These are phyloP conservation scores for Leccinum uliginosum DNA, from an alignment of 768 basidiomycete genomes.

Conservation along the genomic window DNA sequence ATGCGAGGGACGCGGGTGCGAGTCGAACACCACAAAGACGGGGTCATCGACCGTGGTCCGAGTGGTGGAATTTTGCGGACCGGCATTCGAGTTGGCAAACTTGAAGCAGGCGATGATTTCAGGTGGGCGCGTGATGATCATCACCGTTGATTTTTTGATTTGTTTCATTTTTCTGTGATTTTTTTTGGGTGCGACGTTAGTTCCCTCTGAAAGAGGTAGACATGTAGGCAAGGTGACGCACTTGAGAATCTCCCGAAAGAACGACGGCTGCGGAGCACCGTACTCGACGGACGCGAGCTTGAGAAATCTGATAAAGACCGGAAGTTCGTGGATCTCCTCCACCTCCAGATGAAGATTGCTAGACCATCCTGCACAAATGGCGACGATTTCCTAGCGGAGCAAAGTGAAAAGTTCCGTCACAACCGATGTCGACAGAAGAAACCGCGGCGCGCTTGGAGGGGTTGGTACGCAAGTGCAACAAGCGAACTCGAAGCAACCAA, in stretches of 20 bases:
- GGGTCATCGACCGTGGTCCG: conserved; percentile 11
- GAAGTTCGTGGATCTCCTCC: conserved; percentile 46
- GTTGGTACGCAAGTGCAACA: not conserved
- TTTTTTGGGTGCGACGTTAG: not conserved
- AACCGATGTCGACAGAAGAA: not conserved
- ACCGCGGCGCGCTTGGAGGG: not conserved
- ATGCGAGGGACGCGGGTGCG: conserved; percentile 57
- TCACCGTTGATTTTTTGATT: conserved; percentile 30
- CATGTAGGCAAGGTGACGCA: conserved; percentile 8
- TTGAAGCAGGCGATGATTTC: conserved; percentile 59
- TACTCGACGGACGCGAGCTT: conserved; percentile 33
- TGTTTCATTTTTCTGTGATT: conserved; percentile 22
- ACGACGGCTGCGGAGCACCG: conserved; percentile 32
- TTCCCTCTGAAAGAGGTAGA: not conserved
- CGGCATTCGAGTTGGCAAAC: conserved; percentile 11
- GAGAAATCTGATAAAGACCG: conserved; percentile 44
- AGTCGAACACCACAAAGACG: conserved; percentile 62
- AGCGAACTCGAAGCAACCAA: not conserved
- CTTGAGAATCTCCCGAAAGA: conserved; percentile 33
- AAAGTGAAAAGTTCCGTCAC: not conserved
- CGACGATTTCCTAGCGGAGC: conserved; percentile 45
- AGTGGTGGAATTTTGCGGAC: not conserved
- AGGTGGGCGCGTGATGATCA: conserved; percentile 64
- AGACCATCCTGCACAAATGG: conserved; percentile 56
- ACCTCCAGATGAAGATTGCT: conserved; percentile 51